Evolutionary conservation across 495 filamentous ascomycete genomes (phyloP).

Genomic region (Clavariopsis aquatica): DNA sequence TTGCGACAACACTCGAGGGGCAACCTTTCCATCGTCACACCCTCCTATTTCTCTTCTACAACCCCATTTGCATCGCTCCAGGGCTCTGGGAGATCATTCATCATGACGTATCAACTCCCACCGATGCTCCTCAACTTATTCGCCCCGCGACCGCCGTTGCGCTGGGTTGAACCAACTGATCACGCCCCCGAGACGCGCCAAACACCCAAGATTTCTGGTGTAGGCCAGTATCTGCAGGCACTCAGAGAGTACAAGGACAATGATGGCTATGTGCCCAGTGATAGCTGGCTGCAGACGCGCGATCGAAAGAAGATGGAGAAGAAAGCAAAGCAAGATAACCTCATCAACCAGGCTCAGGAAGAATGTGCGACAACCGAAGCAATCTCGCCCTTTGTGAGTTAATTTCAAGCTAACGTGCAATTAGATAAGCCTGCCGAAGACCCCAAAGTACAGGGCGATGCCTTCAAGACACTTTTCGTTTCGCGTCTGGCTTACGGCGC

Average conservation of each 20-base stretch:
- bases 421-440: constrained; percentile 57
- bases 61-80: not conserved
- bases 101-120: constrained; percentile 94
- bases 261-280: constrained; percentile 76
- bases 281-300: constrained; percentile 86
- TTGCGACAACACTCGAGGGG: constrained; percentile 1
- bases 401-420: constrained; percentile 17
- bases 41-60: constrained; percentile 4
- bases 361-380: constrained; percentile 59
- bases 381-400: not conserved
- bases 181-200: constrained; percentile 78
- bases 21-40: constrained; percentile 10
- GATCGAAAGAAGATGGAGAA: constrained; percentile 79
- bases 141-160: constrained; percentile 85
- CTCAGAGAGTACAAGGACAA: constrained; percentile 70
- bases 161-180: constrained; percentile 83
- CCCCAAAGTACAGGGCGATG: constrained; percentile 83
- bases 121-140: constrained; percentile 91
- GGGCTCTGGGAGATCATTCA: not conserved
- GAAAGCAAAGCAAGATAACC: constrained; percentile 61
- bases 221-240: constrained; percentile 71
- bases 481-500: constrained; percentile 85
- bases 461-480: constrained; percentile 93
- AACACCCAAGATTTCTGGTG: constrained; percentile 67
- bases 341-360: constrained; percentile 65